A percentile compares a stretch with the other conserved stretches of the same genome.
Conservation (phyloP, 169 alveolate species). For the Hammondia hammondi region DNA sequence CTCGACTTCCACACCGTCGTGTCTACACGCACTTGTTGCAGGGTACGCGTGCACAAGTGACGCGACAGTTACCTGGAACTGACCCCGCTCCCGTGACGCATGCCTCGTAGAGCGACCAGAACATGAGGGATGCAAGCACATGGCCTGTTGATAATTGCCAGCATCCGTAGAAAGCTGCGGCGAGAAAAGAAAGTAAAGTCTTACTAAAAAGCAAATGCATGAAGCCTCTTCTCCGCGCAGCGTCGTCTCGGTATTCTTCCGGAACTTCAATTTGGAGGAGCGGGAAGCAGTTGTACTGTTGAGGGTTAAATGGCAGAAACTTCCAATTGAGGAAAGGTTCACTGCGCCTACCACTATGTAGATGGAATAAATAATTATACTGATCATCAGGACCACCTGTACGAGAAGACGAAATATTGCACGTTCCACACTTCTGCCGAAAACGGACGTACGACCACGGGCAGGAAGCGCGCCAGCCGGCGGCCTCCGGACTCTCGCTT, state of each 20-base stretch:
- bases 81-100: conserved; percentile 58
- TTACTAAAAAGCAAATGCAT: conserved; percentile 54
- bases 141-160: conserved; percentile 45
- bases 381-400: conserved; percentile 61
- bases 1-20: conserved; percentile 63
- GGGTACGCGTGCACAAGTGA: neutral
- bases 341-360: conserved; percentile 59
- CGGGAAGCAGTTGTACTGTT: conserved; percentile 68
- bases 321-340: neutral
- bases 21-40: neutral
- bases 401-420: neutral
- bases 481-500: conserved; percentile 52
- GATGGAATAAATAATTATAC: conserved; percentile 54
- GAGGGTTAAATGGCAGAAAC: neutral
- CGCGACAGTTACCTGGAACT: conserved; percentile 54
- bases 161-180: neutral
- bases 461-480: conserved; percentile 72
- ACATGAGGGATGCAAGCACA: conserved; percentile 49
- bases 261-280: conserved; percentile 68
- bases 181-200: neutral
- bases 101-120: conserved; percentile 68
- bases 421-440: too few relatives aligned
- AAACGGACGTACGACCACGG: conserved; percentile 59
- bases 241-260: conserved; percentile 66
- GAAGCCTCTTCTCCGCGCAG: conserved; percentile 59